Base-by-base conservation (phyloP, 768 basidiomycete genomes). In the Exsudoporus frostii region DNA sequence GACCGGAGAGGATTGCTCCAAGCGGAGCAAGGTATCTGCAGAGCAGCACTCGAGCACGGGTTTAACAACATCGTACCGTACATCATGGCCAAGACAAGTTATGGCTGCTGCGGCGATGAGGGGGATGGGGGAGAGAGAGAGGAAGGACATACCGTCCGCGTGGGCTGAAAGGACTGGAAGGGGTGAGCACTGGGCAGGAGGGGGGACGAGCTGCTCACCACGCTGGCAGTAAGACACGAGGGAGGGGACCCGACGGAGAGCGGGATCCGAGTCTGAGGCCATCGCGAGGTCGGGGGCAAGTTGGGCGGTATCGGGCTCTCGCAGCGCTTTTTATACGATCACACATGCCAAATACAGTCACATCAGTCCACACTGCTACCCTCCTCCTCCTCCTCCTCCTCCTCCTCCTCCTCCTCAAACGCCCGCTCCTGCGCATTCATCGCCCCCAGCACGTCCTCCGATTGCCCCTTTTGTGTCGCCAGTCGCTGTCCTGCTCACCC, bases 401-500 rank as follows among this genome's bases (percentile, higher is more conserved):
- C 39, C 19, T 51, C 62, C 15, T 81, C 83, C 27, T 80, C 77
- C 5, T 68, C 73, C 49, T 80, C 78, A 52, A 79, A 79, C 36
- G 75, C 76, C 53, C 74, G 73, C 63, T 85, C 84, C 64, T 90
- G 81, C 1, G 89, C 90, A 36, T 81, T 86, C 85, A 93, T 90
- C 30, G 90, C 89, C 30, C 88, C 90, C 20, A 91, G 74, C 42
- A 93, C 68, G 65, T 92, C 91, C 58, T 90, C 87, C 3, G 85
- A 81, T 42, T 86, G 77, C 4, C 89, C 88, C 58, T 89, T 89
- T 65, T 92, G 88, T 36, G 84, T 79, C 25, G 88, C 83, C 43
- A 93, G 78, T 46, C 91, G 76, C 74, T 87, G 88, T 42, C 91
- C 91, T 93, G 47, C 32, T 37, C 38, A 1, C 40, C n/a, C 19